Conservation (phyloP, 2,329 filamentous ascomycete genomes). For the Colletotrichum coccodes region DNA sequence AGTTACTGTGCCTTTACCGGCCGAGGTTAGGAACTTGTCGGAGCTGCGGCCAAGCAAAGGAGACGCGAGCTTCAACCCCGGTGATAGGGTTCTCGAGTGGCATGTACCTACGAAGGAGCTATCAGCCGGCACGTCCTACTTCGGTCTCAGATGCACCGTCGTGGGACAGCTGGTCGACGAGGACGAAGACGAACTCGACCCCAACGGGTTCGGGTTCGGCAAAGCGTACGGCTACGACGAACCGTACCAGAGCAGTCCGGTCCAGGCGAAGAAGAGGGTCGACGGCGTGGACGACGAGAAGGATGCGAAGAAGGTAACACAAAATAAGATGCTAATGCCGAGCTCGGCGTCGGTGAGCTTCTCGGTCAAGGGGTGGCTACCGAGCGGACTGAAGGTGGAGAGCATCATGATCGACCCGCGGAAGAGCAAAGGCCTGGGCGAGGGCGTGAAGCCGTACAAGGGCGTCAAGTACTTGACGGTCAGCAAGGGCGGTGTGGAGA, state of each 20-base stretch:
- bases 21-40: slow-evolving; percentile 81
- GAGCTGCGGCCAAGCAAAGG: slow-evolving; percentile 85
- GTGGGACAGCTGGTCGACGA: slow-evolving; percentile 69
- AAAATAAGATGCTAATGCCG: slow-evolving; percentile 83
- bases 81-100: slow-evolving; percentile 83
- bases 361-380: slow-evolving; percentile 74
- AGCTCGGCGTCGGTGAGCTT: slow-evolving; percentile 80
- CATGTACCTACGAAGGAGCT: slow-evolving; percentile 82
- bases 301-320: slow-evolving; percentile 68
- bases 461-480: slow-evolving; percentile 96
- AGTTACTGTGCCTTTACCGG: slow-evolving; percentile 82
- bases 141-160: slow-evolving; percentile 83
- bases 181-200: slow-evolving; percentile 59
- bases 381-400: slow-evolving; percentile 75
- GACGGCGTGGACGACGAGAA: slow-evolving; percentile 51
- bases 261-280: slow-evolving; percentile 44
- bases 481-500: slow-evolving; percentile 72
- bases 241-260: slow-evolving; percentile 61
- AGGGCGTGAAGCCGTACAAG: slow-evolving; percentile 94
- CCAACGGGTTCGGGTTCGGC: slow-evolving; percentile 62
- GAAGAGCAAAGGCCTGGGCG: slow-evolving; percentile 85
- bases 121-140: slow-evolving; percentile 71
- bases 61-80: slow-evolving; percentile 83
- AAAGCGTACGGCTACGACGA: slow-evolving; percentile 65
- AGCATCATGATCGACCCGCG: slow-evolving; percentile 77